Conservation (phyloP, 805 yeast genomes). For the Priceomyces melissophilus region DNA sequence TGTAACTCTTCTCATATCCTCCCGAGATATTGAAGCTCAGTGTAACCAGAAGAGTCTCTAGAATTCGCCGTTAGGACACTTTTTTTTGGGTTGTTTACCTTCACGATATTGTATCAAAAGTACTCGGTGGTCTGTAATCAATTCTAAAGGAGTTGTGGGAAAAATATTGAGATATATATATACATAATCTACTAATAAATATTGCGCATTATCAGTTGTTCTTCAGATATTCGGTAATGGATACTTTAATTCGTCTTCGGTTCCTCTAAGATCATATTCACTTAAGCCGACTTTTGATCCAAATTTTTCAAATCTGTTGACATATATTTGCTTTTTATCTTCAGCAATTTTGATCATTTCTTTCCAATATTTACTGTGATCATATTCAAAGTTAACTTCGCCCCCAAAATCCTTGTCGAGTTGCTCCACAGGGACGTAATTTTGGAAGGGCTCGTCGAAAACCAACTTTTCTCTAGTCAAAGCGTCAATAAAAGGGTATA, state of each 20-base stretch:
- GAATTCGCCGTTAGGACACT: neutral
- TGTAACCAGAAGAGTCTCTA: neutral
- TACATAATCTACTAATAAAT: slow-evolving; percentile 5
- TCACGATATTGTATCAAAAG: neutral
- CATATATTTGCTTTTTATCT: slow-evolving; percentile 57
- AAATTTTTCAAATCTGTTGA: slow-evolving; percentile 64
- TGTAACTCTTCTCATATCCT: neutral
- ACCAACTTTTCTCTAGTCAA: slow-evolving; percentile 90
- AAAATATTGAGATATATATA: slow-evolving; percentile 1
- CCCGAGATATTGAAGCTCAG: neutral
- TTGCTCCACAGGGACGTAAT: slow-evolving; percentile 79
- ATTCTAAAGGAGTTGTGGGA: slow-evolving; percentile 4
- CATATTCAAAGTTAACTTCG: slow-evolving; percentile 73
- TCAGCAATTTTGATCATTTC: slow-evolving; percentile 59
- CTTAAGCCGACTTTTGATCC: slow-evolving; percentile 73
- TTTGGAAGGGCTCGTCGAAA: slow-evolving; percentile 81
- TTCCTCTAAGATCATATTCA: slow-evolving; percentile 71
- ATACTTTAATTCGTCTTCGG: slow-evolving; percentile 23
- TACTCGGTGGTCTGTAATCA: slow-evolving; percentile 4
- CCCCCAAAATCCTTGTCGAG: slow-evolving; percentile 88
- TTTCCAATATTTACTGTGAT: slow-evolving; percentile 79
- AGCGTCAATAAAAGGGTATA: slow-evolving; percentile 96
- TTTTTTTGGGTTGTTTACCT: neutral
- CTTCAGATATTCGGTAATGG: slow-evolving; percentile 15
- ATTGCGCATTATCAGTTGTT: neutral